Percentiles rank a stretch among this genome's conserved stretches.
Evolutionary conservation across 208 protist genomes (phyloP).

Genomic region (Acanthamoeba triangularis): DNA sequence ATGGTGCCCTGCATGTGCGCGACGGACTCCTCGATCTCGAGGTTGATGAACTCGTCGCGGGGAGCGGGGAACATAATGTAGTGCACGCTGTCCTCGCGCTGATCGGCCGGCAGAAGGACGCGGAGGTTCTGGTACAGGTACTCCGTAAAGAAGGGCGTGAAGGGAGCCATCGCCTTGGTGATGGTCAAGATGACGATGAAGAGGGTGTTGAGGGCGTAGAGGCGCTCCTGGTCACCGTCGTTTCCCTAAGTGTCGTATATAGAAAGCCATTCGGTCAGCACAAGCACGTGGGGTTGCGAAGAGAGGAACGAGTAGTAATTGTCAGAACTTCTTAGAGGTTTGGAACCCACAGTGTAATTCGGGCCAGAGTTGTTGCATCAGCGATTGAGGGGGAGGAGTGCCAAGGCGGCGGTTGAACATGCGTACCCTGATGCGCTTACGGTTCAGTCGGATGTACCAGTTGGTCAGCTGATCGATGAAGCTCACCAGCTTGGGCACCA

Average conservation of each 20-base stretch:
- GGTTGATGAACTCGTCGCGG: conserved; percentile 90
- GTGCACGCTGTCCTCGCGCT: conserved; percentile 94
- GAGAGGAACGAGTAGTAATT: neutral
- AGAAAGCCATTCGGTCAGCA: neutral
- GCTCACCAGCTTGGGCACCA: conserved; percentile 97
- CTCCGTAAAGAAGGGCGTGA: conserved; percentile 99
- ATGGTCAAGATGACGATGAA: conserved; percentile 87
- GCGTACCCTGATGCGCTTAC: conserved; percentile 95
- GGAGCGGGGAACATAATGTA: conserved; percentile 96
- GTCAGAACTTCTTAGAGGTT: conserved; percentile 61
- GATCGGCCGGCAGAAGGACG: conserved; percentile 92
- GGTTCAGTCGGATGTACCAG: conserved; percentile 99
- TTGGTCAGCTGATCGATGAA: conserved; percentile 99
- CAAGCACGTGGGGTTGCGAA: neutral
- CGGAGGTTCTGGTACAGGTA: conserved; percentile 98
- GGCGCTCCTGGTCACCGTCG: conserved; percentile 92
- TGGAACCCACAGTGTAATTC: conserved; percentile 47
- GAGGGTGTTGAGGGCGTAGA: conserved; percentile 96
- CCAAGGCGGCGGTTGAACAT: neutral
- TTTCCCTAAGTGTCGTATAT: conserved; percentile 68
- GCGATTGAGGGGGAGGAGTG: neutral
- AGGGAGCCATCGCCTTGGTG: conserved; percentile 97
- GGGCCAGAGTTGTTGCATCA: conserved; percentile 18
- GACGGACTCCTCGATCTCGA: conserved; percentile 89
- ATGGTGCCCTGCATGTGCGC: conserved; percentile 95